Evolutionary conservation across 495 filamentous ascomycete species (phyloP), one percentile per base, ranked within the genome.

Genomic region (Viridothelium virens): DNA sequence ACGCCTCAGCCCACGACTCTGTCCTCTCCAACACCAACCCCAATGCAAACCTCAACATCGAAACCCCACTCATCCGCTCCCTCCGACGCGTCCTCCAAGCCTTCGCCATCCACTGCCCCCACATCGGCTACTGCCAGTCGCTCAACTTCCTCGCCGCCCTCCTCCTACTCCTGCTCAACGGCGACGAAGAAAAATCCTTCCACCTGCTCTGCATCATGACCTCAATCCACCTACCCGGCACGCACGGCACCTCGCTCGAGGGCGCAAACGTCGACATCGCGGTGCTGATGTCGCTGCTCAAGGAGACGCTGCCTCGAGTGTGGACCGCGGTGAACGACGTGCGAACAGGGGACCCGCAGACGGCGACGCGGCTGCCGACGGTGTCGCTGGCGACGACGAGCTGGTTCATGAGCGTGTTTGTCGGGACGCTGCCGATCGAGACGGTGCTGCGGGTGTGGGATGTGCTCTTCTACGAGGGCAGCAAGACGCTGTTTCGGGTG

Each of bases 391-490:
- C 92, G 67, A 88, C 92, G 71, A 96, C 92, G 1, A 88, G 91
- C n/a, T 98, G 94, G 94, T 95, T 98, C 75, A 98, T 98, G 94
- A 91, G 88, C 16, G 87, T 92, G 56, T 97, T 94, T 76, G 93
- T 97, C 74, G 91, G 92, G 44, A 96, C 88, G 1, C 76, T 98
- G 37, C 94, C 94, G 18, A 89, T 95, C 69, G 94, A 98, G 74
- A 88, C 89, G 47, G 90, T 90, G 0, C 80, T 97, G 14, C 87
- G 94, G 25, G 91, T 98, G 5, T 98, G 94, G 94, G 94, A 98
- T 69, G 83, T 87, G 4, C 90, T 97, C 74, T 97, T 96, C 79
- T 96, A 92, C 75, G 94, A 98, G 76, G 94, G 94, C 34, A 90
- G 87, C 48, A 92, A 92, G 70, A 96, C 91, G 2, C 85, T 98